Percentiles rank a stretch among this genome's conserved stretches.
Conservation (phyloP, 2,329 filamentous ascomycete genomes). For the Peltaster fructicola region DNA sequence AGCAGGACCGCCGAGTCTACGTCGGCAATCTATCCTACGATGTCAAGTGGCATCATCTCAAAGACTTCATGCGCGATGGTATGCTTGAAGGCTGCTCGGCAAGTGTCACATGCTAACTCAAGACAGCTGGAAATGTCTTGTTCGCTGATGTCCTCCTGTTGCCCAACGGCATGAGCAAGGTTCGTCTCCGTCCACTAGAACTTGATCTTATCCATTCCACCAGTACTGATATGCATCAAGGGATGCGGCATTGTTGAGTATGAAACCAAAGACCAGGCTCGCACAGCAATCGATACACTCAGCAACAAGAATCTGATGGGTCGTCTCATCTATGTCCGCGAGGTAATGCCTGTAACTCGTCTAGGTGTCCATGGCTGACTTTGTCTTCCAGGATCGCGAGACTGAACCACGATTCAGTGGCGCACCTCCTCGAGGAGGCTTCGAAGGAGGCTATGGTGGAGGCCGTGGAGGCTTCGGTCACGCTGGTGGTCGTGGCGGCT, state of each 20-base stretch:
- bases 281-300: conserved; percentile 89
- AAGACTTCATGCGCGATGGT: conserved; percentile 99
- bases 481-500: conserved; percentile 33
- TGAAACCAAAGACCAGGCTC: conserved; percentile 96
- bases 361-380: too few species aligned
- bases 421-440: conserved; percentile 27
- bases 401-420: conserved; percentile 83
- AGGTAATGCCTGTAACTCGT: conserved; percentile 44
- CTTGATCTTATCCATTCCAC: too few species aligned
- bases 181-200: too few species aligned
- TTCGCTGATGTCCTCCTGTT: conserved; percentile 98
- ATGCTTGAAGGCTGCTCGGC: conserved; percentile 37
- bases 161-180: conserved; percentile 99
- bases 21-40: conserved; percentile 98
- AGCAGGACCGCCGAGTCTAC: conserved; percentile 98
- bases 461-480: conserved; percentile 35
- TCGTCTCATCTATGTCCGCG: conserved; percentile 92
- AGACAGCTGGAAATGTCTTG: conserved; percentile 88
- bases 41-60: conserved; percentile 99
- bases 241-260: conserved; percentile 86
- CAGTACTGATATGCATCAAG: too few species aligned
- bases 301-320: conserved; percentile 99
- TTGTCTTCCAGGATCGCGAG: conserved; percentile 61
- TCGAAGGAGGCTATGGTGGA: conserved; percentile 24
- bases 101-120: too few species aligned